Evolutionary conservation across 176 grass and related monocot species (phyloP).

Genomic region (Pontederia crassipes): DNA sequence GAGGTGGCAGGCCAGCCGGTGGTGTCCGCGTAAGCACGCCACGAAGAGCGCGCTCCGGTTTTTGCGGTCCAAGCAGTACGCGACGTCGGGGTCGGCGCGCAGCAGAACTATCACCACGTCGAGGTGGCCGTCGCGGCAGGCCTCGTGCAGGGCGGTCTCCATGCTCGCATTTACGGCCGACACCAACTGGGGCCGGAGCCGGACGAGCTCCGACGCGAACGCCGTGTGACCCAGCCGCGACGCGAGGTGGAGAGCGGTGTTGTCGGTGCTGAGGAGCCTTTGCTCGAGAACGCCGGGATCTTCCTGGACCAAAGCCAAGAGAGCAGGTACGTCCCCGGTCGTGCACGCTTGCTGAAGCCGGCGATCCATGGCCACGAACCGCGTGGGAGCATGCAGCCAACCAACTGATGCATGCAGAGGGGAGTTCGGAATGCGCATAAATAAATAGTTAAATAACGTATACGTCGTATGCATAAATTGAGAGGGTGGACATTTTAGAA

Average conservation of each 20-base stretch:
- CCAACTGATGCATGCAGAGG: too few species aligned
- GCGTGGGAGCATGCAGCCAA: too few species aligned
- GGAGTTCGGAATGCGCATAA: too few species aligned
- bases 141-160: slow-evolving; percentile 63
- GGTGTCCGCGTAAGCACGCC: neutral
- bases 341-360: too few species aligned
- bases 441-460: too few species aligned
- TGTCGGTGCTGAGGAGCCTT: neutral
- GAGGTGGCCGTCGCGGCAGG: slow-evolving; percentile 25
- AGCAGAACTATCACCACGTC: slow-evolving; percentile 6
- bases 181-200: slow-evolving; percentile 1
- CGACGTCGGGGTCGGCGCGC: neutral
- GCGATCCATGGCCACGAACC: too few species aligned
- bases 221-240: slow-evolving; percentile 22
- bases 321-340: too few species aligned
- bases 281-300: too few species aligned
- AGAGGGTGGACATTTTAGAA: too few species aligned
- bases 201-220: slow-evolving; percentile 21
- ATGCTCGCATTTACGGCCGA: slow-evolving; percentile 27
- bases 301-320: too few species aligned
- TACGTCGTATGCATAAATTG: too few species aligned
- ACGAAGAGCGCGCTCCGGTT: neutral
- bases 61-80: neutral
- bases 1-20: neutral
- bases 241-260: slow-evolving; percentile 58